A percentile compares a stretch with the other conserved stretches of the same genome.
Conservation (phyloP, 169 alveolate species). For the Cryptosporidium tyzzeri region DNA sequence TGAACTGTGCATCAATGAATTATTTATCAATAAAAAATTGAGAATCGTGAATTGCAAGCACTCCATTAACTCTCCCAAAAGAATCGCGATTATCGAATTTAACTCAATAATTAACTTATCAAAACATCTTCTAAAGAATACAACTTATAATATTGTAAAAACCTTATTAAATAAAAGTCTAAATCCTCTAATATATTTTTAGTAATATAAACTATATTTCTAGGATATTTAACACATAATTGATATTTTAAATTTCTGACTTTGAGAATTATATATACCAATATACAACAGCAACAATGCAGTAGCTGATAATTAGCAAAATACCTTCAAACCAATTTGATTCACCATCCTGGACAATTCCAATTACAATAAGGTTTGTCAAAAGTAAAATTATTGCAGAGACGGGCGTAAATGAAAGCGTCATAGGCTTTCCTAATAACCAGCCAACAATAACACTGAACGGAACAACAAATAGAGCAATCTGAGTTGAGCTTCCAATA, state of each 20-base stretch:
- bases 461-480: constrained; percentile 87
- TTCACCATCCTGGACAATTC: constrained; percentile 88
- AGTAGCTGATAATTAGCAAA: constrained; percentile 85
- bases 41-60: not conserved
- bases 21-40: not conserved
- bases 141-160: not conserved
- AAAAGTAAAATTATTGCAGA: constrained; percentile 83
- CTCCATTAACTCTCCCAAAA: not conserved
- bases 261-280: constrained; percentile 77
- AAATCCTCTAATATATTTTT: constrained; percentile 9
- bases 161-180: constrained; percentile 4
- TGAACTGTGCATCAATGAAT: not conserved
- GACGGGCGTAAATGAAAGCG: constrained; percentile 85
- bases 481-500: constrained; percentile 88
- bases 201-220: not conserved
- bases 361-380: constrained; percentile 83
- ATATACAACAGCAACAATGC: constrained; percentile 83
- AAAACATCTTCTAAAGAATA: not conserved
- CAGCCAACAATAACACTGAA: constrained; percentile 89
- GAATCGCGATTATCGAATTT: not conserved
- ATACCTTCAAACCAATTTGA: constrained; percentile 90
- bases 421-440: constrained; percentile 87
- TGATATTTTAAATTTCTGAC: constrained; percentile 5
- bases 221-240: constrained; percentile 11
- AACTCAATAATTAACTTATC: not conserved